Percentiles rank a stretch among this genome's conserved stretches.
Evolutionary conservation across 2,329 filamentous ascomycete genomes (phyloP).

Genomic region (Zymoseptoria brevis): DNA sequence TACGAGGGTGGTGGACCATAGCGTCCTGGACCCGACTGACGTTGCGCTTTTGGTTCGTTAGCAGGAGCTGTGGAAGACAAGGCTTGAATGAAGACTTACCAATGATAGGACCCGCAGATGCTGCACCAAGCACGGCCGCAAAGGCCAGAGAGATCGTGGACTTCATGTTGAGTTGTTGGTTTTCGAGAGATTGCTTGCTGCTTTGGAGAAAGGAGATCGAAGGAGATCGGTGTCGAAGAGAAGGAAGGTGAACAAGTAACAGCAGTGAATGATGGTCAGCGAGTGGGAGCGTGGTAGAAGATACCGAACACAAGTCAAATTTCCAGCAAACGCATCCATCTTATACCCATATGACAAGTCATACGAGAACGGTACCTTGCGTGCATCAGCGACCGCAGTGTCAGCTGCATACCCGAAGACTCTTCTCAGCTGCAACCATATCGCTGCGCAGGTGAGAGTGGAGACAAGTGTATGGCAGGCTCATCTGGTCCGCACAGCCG

Average conservation of each 20-base stretch:
- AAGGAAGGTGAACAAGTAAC: background rate
- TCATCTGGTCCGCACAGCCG: slow-evolving; percentile 1
- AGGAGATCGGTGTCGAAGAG: background rate
- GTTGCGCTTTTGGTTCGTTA: background rate
- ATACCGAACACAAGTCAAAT: background rate
- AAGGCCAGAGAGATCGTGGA: background rate
- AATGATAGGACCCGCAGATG: slow-evolving; percentile 2
- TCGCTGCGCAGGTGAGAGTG: background rate
- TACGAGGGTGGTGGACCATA: slow-evolving; percentile 1
- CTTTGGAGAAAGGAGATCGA: background rate
- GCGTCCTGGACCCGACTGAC: background rate
- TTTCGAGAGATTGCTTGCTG: background rate
- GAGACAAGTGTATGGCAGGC: background rate
- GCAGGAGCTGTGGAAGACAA: background rate
- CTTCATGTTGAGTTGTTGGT: background rate
- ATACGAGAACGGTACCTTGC: background rate
- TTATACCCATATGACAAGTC: slow-evolving; percentile 3
- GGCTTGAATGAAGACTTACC: background rate
- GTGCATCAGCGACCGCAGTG: background rate
- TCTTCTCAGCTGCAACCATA: background rate
- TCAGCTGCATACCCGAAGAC: background rate
- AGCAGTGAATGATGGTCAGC: slow-evolving; percentile 1
- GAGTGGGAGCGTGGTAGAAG: slow-evolving; percentile 4
- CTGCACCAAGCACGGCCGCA: background rate
- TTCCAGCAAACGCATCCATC: slow-evolving; percentile 2